Evolutionary conservation across 2,329 filamentous ascomycete genomes (phyloP).

Genomic region (Colletotrichum limetticola): DNA sequence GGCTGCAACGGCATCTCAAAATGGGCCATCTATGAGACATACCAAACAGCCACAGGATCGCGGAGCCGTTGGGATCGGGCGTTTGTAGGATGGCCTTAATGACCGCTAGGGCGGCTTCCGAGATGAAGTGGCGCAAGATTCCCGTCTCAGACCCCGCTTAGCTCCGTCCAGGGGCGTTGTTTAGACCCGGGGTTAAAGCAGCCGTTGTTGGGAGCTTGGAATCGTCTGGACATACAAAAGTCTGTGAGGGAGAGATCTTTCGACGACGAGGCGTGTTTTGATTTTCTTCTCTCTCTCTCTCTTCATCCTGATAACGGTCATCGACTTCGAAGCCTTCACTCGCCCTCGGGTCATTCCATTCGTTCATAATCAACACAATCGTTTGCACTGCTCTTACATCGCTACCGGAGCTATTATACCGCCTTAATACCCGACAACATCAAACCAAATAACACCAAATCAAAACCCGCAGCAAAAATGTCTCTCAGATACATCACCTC

Average conservation of each 20-base stretch:
- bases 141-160: slow-evolving; percentile 22
- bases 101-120: slow-evolving; percentile 27
- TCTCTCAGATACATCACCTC: slow-evolving; percentile 34
- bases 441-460: not conserved
- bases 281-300: not conserved
- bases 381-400: not conserved
- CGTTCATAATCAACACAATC: slow-evolving; percentile 7
- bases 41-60: slow-evolving; percentile 26
- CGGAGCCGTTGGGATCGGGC: slow-evolving; percentile 8
- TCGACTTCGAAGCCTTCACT: not conserved
- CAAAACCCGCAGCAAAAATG: not conserved
- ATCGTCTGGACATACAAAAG: not conserved
- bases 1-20: slow-evolving; percentile 1
- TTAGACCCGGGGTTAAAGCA: not conserved
- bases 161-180: not conserved
- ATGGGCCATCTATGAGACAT: slow-evolving; percentile 4
- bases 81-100: slow-evolving; percentile 6
- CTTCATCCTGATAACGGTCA: not conserved
- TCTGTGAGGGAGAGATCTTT: not conserved
- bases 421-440: not conserved
- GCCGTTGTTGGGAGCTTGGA: not conserved
- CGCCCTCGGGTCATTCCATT: slow-evolving; percentile 3
- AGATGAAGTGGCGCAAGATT: slow-evolving; percentile 33
- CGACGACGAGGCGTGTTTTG: not conserved
- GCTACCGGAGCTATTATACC: not conserved